Evolutionary conservation across 23 red algal species (phyloP), one percentile per base, ranked within the genome.

Genomic region (Gracilaria domingensis): DNA sequence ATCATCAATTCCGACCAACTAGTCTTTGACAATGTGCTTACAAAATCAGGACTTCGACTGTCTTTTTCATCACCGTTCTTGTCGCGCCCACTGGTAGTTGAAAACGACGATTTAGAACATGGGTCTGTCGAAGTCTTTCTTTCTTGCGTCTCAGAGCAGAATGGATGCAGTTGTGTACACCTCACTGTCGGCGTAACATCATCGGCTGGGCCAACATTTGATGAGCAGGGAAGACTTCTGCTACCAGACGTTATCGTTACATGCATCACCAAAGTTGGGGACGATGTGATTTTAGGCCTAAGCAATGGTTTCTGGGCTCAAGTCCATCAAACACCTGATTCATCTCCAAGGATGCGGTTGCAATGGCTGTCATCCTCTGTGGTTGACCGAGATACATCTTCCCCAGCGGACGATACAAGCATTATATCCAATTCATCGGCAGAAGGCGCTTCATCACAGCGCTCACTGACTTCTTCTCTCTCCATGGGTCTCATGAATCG

Each of bases 401-500:
- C 62, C n/a, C 64, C 40, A 58, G 84, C 44, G 13, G 84, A 87
- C 60, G 67, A 57, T 28, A 87, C 84, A 29, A 87, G 84, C 36
- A 87, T 87, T 50, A 71, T 87, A 51, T 87, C 84, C 4, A 49
- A 71, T 40, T 59, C 53, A 23, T 87, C 84, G 6, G 79, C 58
- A 60, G 84, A 87, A 71, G 64, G 51, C 24, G 44, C 42, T 57
- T 75, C 84, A 6, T 74, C 64, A 48, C 84, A 87, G 29, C 84
- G 84, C 23, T 87, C 84, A 4, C 40, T 87, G 20, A 71, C 84
- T 17, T 87, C 84, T 7, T 87, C 84, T 24, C 42, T 87, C 8
- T 87, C 84, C 14, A 57, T 87, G 65, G 84, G 84, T 14, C 49
- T 87, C 7, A 87, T 87, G 84, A 75, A 33, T 9, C 64, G 84